Base-by-base conservation (phyloP, 148 eudicot genomes). In the Agrostemma githago region DNA sequence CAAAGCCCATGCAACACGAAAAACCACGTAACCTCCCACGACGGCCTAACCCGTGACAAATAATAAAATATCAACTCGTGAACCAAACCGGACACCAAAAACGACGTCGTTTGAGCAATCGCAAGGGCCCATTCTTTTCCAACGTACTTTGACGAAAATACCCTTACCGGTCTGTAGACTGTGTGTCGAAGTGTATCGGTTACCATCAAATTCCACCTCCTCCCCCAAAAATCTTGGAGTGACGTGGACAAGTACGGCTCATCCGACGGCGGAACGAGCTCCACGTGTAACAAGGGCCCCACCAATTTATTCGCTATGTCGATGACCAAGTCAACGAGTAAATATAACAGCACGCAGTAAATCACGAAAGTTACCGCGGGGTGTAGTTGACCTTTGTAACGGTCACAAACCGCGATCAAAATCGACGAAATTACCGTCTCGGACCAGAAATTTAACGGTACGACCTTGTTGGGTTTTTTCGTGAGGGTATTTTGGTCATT, bases 11-110 rank as follows among this genome's bases (percentile, higher is more conserved):
- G 89, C 4, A 92, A 26, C 81, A 89, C 86, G 40, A 89, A 92
- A 59, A 88, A 92, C 71, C 72, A 76, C 0, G 89, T 88, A 70
- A 83, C 83, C 74, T 89, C 91, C 92, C 92, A 87, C 68, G 90
- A 68, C 42, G 95, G 90, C 5, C 63, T 41, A 72, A 40, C 85
- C 15, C 82, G 89, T 21, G 74, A 66, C 46, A 83, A 56, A 57
- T 84, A 82, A 48, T 83, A 92, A 65, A 88, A 85, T 14, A 89
- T 56, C 46, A 92, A 81, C 86, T 92, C 97, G 63, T 92, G 97
- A 87, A 89, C 85, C 4, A 89, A 21, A 0, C 88, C 97, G 0
- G 97, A 92, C 0, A 92, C 93, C 2, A 74, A 0, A 44, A 89
- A 91, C 4, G 89, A 8, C 65, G 87, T 82, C 72, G 83, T 5